These are phyloP conservation scores for Ogataea degrootiae DNA, from an alignment of 805 yeast genomes.

Conservation along the genomic window DNA sequence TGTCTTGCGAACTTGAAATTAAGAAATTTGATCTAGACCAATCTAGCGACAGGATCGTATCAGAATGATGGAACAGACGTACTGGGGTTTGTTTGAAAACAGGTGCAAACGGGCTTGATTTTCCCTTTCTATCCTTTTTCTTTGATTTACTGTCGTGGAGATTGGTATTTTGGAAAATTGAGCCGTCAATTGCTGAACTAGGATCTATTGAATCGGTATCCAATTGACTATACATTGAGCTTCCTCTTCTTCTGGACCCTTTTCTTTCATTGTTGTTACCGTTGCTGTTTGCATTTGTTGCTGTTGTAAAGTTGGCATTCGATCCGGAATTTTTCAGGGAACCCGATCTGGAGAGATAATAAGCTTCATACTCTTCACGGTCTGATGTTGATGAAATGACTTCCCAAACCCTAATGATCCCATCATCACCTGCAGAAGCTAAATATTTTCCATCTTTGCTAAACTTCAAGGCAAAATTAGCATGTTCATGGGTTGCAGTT, in stretches of 20 bases:
- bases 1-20: constrained; percentile 78
- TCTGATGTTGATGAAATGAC: constrained; percentile 72
- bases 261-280: no score
- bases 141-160: constrained; percentile 1
- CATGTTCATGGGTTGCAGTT: constrained; percentile 28
- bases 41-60: constrained; percentile 67
- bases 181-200: neutral
- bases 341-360: no score
- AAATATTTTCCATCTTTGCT: constrained; percentile 75
- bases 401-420: constrained; percentile 68
- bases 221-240: no score
- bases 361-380: constrained; percentile 29
- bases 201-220: no score
- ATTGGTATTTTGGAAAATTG: neutral
- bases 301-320: no score
- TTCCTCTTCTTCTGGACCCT: no score
- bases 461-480: constrained; percentile 73
- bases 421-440: constrained; percentile 81
- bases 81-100: constrained; percentile 70
- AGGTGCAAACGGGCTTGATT: constrained; percentile 53
- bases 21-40: constrained; percentile 89
- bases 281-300: no score
- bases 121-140: constrained; percentile 12
- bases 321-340: no score
- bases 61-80: constrained; percentile 54